Base-by-base conservation (phyloP, 1,284 basidiomycete species). In the Cystobasidium sp. region DNA sequence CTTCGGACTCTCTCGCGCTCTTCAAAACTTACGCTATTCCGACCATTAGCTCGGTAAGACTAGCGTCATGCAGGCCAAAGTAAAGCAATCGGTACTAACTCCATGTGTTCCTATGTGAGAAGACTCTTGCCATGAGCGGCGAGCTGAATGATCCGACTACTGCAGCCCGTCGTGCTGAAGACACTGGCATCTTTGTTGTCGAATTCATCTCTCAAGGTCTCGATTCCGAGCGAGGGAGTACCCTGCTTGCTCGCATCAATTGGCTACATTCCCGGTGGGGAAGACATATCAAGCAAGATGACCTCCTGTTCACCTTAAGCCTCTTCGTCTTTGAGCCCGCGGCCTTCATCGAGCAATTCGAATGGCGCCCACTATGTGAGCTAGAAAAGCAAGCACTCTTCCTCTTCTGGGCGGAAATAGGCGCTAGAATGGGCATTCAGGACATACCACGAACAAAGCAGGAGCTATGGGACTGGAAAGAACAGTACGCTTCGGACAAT, bases 21-120 rank as follows among this genome's bases (percentile, higher is more conserved):
- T 73, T 73, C 70, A 73, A 73, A 22, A 73, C 70, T 20, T 66
- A 73, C 51, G 70, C 70, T 4, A 66, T 73, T 64, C 70, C 70
- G 24, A 66, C 51, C 14, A 73, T 73, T 10, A 73, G 70, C 63
- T 64, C 41, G 14, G 70, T 73, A 41, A 6, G 62, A 39, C n/a
- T 22, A 39, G 44, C 18, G 4, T 65, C 14, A 46, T 6, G 8
- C 47, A 18, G 12, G 24, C 55, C 44, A 3, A 18, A 41, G 14
- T 14, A 14, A 14, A 18, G 58, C 44, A 31, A 10, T 18, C 22
- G 18, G 47, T 5, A 4, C n/a, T 43, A 5, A 31, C 31, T 2
- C 1, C 31, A 31, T 31, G 31, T 31, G 31, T 59, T 7, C 20
- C 53, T 14, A 18, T 10, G 14, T 31, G 47, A 41, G 7, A 9